Conservation (phyloP, 2,329 filamentous ascomycete species). For the Neophaeococcomyces mojaviensis region DNA sequence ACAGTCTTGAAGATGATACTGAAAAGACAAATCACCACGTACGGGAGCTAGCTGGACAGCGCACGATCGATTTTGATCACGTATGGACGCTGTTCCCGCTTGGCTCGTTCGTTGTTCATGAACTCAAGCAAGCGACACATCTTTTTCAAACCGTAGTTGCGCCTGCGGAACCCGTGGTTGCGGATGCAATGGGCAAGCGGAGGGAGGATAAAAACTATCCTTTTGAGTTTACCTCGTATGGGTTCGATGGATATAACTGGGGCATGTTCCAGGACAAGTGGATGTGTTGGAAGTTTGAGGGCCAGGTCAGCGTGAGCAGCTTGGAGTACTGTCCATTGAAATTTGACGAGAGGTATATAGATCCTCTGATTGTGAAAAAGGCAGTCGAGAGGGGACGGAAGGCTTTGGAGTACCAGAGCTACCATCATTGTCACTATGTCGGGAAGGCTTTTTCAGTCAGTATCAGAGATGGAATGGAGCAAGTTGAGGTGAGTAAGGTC, state of each 20-base stretch:
- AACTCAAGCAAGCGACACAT: not conserved
- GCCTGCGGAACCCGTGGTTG: not conserved
- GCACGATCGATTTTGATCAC: constrained; percentile 7
- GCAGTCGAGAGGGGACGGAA: constrained; percentile 3
- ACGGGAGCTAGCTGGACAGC: constrained; percentile 3
- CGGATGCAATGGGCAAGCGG: constrained; percentile 1
- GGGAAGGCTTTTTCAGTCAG: not conserved
- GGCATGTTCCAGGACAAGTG: constrained; percentile 1
- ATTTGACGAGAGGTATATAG: constrained; percentile 3
- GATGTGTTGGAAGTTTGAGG: not conserved
- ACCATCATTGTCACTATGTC: constrained; percentile 4
- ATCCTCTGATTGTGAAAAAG: constrained; percentile 3
- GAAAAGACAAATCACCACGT: constrained; percentile 6
- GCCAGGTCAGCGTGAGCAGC: not conserved
- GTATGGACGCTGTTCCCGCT: constrained; percentile 5
- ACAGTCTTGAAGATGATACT: constrained; percentile 4
- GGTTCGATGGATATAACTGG: constrained; percentile 8
- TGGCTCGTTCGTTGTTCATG: constrained; percentile 2
- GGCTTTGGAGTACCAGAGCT: constrained; percentile 6
- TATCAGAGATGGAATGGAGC: not conserved
- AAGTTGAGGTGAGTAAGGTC: not conserved
- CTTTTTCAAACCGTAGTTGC: constrained; percentile 3
- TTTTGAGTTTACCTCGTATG: constrained; percentile 2
- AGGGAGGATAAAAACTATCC: constrained; percentile 3
- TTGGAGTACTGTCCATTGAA: constrained; percentile 5